Base-by-base conservation (phyloP, 352 stramenopile species). In the Globisporangium cederbergense region DNA sequence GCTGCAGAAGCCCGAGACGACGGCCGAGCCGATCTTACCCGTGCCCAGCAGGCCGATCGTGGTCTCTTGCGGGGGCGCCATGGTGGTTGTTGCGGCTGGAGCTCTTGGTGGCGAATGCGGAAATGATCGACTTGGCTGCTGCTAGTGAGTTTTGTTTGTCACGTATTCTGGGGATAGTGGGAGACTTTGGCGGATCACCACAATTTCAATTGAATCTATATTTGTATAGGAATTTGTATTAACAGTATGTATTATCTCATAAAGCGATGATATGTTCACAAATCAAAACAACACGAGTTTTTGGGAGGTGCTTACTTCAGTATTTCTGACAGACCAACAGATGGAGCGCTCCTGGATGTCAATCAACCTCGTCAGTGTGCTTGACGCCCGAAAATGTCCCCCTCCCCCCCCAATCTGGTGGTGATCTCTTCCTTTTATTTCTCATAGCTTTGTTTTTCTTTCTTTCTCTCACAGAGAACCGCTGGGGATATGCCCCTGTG, bases 1-100 rank as follows among this genome's bases (percentile, higher is more conserved):
- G 38, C 77, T 91, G 75, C 86, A 95, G 66, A 93, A 95, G 52
- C 86, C 86, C 30, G 81, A 77, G 56, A 95, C 70, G 40, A 95
- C 83, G 58, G 86, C 86, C 62, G 83, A 93, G 67, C 86, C 86
- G 71, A 95, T 95, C 73, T 95, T 95, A 64, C 86, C 86, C 56
- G 86, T 95, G 65, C 86, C 86, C 32, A 95, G 72, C 28, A 95
- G 76, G 57, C 86, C 86, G 42, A 95, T 72, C 18, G 75, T 90
- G 55, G 84, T 86, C 32, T 86, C 75, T 16, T 72, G 25, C 5
- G 79, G 66, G 28, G 78, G 81, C 57, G 77, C 67, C 83, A 90
- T 91, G n/a, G 11, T 58, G n/a, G 16, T 7, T 52, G 46, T 2
- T 32, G n/a, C 5, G 2, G 20, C 10, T 30, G 52, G 3, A 30